Evolutionary conservation across 768 basidiomycete genomes (phyloP).

Genomic region (Boletellus sp.): DNA sequence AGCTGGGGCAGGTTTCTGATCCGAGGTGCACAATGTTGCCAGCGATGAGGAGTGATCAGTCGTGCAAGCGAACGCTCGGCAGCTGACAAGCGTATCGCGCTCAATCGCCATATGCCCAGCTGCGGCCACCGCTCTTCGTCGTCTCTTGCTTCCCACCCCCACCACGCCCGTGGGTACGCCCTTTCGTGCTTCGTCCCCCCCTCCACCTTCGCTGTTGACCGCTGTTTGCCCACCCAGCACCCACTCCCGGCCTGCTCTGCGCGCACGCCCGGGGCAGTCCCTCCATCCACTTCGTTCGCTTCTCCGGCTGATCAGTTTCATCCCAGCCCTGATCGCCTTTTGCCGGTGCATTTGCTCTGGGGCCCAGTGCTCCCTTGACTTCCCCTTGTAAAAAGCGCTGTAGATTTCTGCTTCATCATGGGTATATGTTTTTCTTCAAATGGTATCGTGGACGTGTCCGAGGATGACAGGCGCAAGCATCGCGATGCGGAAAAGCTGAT

Average conservation of each 20-base stretch:
- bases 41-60: too few species aligned
- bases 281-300: not conserved
- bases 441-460: conserved; percentile 53
- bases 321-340: too few species aligned
- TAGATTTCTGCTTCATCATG: conserved; percentile 39
- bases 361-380: conserved; percentile 14
- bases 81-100: not conserved
- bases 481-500: conserved; percentile 73
- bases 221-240: conserved; percentile 14
- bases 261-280: conserved; percentile 13
- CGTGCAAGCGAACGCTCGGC: too few species aligned
- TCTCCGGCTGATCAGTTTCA: not conserved
- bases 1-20: too few species aligned
- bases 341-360: not conserved
- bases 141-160: not conserved
- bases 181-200: not conserved
- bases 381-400: conserved; percentile 2
- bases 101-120: not conserved
- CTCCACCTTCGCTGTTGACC: conserved; percentile 14
- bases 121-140: not conserved
- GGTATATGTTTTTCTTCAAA: conserved; percentile 75
- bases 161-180: too few species aligned
- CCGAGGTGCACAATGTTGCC: too few species aligned
- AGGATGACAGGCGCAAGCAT: conserved; percentile 65
- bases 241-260: conserved; percentile 13